Conservation (phyloP, 2,329 filamentous ascomycete genomes). For the Fusarium zealandicum region DNA sequence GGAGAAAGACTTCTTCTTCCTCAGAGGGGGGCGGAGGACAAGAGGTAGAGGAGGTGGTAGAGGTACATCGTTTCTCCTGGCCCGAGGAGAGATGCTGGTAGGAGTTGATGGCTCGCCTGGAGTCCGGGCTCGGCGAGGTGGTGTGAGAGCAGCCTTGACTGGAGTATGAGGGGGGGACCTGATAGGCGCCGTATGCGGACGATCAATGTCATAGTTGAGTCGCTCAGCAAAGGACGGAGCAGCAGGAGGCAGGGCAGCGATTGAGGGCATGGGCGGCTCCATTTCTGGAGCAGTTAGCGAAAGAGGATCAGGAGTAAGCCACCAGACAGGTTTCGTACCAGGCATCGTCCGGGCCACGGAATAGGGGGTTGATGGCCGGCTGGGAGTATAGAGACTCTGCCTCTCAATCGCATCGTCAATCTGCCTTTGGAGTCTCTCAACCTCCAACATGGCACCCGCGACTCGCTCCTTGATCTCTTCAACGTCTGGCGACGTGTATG, state of each 20-base stretch:
- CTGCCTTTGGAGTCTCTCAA: conserved; percentile 64
- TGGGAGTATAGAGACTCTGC: conserved; percentile 63
- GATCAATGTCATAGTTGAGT: conserved; percentile 55
- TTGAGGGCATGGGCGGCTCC: conserved; percentile 59
- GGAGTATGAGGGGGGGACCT: conserved; percentile 45
- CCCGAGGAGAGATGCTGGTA: conserved; percentile 37
- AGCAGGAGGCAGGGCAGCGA: conserved; percentile 63
- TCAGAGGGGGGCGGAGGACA: conserved; percentile 64
- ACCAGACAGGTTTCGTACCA: conserved; percentile 40
- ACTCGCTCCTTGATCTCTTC: conserved; percentile 63
- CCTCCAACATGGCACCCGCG: conserved; percentile 64
- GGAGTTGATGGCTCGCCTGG: conserved; percentile 43
- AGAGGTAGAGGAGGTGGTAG: conserved; percentile 65
- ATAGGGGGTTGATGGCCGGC: conserved; percentile 60
- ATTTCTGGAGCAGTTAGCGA: conserved; percentile 48
- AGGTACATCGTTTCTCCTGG: conserved; percentile 45
- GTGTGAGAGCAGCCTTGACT: conserved; percentile 43
- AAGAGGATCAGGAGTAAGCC: conserved; percentile 10
- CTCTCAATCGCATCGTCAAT: conserved; percentile 68
- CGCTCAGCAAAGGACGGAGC: conserved; percentile 66
- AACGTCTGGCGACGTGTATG: conserved; percentile 55
- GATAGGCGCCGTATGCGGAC: conserved; percentile 46
- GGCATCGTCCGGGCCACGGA: conserved; percentile 47
- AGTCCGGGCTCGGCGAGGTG: conserved; percentile 41
- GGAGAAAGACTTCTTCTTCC: conserved; percentile 73